Evolutionary conservation across 371 early-diverging fungal genomes (phyloP), one percentile per base, ranked within the genome.

Genomic region (Cokeromyces recurvatus): DNA sequence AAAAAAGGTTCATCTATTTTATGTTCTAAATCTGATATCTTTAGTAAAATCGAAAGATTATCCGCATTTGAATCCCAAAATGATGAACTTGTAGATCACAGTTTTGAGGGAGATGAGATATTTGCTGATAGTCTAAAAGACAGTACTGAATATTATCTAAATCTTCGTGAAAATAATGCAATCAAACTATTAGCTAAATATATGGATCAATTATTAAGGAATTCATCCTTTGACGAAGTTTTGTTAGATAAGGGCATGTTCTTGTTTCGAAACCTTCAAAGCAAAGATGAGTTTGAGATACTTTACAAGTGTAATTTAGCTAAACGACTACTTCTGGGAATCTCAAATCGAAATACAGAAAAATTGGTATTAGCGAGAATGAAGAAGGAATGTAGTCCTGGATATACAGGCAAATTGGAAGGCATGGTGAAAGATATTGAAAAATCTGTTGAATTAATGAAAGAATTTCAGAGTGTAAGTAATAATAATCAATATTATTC

Each of bases 341-440:
- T 55, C 69, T 79, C 85, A 4, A 84, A 84, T 25, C 78, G 81
- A 7, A 92, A 91, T 48, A 75, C 85, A 2, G 98, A 98, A 55
- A 87, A 86, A 49, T 70, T 76, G 48, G 87, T 97, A 88, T 59
- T 97, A 17, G 65, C 73, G 20, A 92, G 88, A 56, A 74, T 98
- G 55, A 90, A 85, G 57, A 75, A 77, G 51, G 95, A 95, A 59
- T 91, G 92, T 54, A 95, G 96, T 3, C 67, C 79, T 19, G 90
- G 82, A 4, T 95, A 89, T 55, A 95, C 95, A 2, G 86, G 86
- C 39, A 87, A 89, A 38, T 65, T 97, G 27, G 96, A 97, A 53
- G 92, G 90, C n/a, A 97, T 95, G 97, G 84, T 95, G 52, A 85
- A 84, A 34, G 97, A 96, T 56, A 88, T 94, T 63, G 83, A 86